phyloP scores from a whole-genome alignment of 2,329 filamentous ascomycete species.

The Botryotinia convoluta region DNA sequence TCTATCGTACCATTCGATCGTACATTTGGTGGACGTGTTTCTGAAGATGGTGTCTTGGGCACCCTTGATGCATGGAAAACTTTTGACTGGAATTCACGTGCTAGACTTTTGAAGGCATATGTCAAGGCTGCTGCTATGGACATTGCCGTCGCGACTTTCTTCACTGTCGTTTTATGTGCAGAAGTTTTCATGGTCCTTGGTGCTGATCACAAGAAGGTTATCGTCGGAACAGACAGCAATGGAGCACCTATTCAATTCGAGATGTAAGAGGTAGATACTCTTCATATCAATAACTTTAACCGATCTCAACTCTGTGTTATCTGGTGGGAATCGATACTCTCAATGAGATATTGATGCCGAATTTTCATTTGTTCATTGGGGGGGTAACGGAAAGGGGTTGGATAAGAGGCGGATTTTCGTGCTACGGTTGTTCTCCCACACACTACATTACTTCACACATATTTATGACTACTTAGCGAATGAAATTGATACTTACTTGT shows the following conservation, averaged over 20 bases:
- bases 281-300: neutral
- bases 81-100: conserved; percentile 70
- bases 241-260: neutral
- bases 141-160: conserved; percentile 47
- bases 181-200: conserved; percentile 52
- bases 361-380: neutral
- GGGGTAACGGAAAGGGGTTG: neutral
- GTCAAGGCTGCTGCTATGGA: conserved; percentile 65
- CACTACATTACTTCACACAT: neutral
- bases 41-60: conserved; percentile 68
- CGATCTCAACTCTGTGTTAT: neutral
- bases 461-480: neutral
- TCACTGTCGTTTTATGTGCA: conserved; percentile 49
- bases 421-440: neutral
- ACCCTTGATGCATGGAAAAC: conserved; percentile 76
- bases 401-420: neutral
- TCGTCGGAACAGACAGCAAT: neutral
- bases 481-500: neutral
- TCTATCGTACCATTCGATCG: conserved; percentile 89
- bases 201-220: conserved; percentile 25
- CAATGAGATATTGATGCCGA: neutral
- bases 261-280: neutral
- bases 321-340: neutral
- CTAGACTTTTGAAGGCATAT: conserved; percentile 72
- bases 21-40: conserved; percentile 73